Evolutionary conservation across 2,329 filamentous ascomycete species (phyloP).

Genomic region (Talaromyces sp.): DNA sequence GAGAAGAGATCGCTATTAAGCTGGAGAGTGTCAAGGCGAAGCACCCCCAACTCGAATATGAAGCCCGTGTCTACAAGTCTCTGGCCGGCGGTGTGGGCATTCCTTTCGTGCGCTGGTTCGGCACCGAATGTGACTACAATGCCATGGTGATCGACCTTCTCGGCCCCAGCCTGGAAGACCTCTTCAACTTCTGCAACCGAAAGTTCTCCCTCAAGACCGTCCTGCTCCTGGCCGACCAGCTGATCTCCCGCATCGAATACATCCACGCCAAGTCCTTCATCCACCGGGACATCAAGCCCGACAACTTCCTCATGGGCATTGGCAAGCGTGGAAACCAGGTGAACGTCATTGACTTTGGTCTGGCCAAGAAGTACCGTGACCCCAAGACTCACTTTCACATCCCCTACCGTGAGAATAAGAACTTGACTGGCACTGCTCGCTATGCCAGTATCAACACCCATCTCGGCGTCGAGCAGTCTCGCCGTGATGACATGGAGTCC

Average conservation of each 20-base stretch:
- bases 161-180: constrained; percentile 89
- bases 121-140: constrained; percentile 99
- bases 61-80: constrained; percentile 81
- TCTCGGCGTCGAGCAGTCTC: constrained; percentile 95
- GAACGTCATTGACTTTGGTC: constrained; percentile 97
- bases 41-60: constrained; percentile 97
- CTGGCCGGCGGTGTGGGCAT: constrained; percentile 96
- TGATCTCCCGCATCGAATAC: constrained; percentile 98
- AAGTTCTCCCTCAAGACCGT: constrained; percentile 99
- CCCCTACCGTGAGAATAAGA: constrained; percentile 99
- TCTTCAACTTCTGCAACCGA: constrained; percentile 99
- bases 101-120: constrained; percentile 98
- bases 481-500: constrained; percentile 98
- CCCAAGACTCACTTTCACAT: constrained; percentile 99
- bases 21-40: constrained; percentile 99
- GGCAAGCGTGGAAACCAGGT: constrained; percentile 99
- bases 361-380: constrained; percentile 99
- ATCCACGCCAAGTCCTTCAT: constrained; percentile 99
- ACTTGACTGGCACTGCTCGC: constrained; percentile 95
- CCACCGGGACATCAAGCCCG: constrained; percentile 98
- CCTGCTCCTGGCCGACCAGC: constrained; percentile 89
- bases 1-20: constrained; percentile 99
- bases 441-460: constrained; percentile 99
- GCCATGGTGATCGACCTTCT: constrained; percentile 98
- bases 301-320: constrained; percentile 99